Evolutionary conservation across 2,329 filamentous ascomycete species (phyloP).

Genomic region (Colletotrichum caudatum): DNA sequence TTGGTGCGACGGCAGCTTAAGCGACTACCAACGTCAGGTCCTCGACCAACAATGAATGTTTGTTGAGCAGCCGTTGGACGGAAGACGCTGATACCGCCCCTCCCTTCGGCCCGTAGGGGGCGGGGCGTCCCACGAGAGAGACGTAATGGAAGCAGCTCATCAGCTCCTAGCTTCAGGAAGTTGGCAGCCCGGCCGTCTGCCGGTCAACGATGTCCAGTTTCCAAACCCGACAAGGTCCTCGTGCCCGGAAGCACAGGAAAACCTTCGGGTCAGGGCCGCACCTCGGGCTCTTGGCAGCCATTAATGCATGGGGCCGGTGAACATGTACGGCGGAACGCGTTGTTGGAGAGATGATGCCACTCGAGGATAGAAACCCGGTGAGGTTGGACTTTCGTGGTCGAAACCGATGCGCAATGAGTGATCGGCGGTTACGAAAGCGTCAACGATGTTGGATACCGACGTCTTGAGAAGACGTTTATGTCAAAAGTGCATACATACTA

Average conservation of each 20-base stretch:
- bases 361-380: neutral
- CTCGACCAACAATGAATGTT: neutral
- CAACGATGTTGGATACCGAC: neutral
- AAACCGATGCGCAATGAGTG: neutral
- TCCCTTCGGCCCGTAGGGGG: neutral
- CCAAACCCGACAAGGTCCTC: constrained; percentile 6
- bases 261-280: neutral
- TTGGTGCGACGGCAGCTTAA: neutral
- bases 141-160: neutral
- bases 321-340: neutral
- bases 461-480: neutral
- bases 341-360: neutral
- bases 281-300: neutral
- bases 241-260: neutral
- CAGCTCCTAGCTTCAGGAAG: neutral
- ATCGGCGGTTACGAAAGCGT: neutral
- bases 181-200: neutral
- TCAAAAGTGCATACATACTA: neutral
- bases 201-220: neutral
- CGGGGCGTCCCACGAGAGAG: neutral
- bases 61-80: neutral
- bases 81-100: neutral
- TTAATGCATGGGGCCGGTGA: constrained; percentile 14
- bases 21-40: neutral
- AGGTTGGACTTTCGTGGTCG: neutral